Evolutionary conservation across 2,329 filamentous ascomycete genomes (phyloP), one percentile per base, ranked within the genome.

Genomic region (Pseudogymnoascus sp.): DNA sequence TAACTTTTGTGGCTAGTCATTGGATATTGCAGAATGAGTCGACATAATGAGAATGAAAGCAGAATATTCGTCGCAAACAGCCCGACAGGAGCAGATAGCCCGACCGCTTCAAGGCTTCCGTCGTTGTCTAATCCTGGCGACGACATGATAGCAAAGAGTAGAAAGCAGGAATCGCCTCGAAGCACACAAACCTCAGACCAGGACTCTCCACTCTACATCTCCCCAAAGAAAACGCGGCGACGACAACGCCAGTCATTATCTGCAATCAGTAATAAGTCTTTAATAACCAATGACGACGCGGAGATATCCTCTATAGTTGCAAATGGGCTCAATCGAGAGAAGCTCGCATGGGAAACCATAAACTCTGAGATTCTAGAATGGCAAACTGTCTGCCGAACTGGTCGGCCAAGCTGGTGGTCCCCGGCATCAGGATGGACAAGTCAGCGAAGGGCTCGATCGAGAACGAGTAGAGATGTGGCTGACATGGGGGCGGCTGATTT

Each of bases 371-470:
- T 73, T 42, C 66, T 64, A 12, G 71, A 73, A 64, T 73, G 71
- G 71, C 68, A 73, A 42, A 68, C 68, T 44, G 67, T 70, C 18
- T 72, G 70, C 60, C 63, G 65, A 35, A 70, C 69, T 50, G 70
- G 71, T 23, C 63, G 68, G 35, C 71, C 71, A 14, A 72, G 70
- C 62, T 73, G 71, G 69, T 73, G 70, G 70, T 71, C 68, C n/a
- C 67, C 69, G 14, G 67, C 69, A 50, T 66, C 70, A 11, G 71
- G 67, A 11, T 38, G 40, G 28, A 61, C 28, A 33, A 23, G 62
- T 4, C 59, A 33, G 8, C 11, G 31, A 12, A 21, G 38, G n/a
- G n/a, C 5, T 16, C 35, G 33, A 18, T 38, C 42, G 12, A 44
- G 10, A 38, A 63, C 33, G 16, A 31, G 28, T 56, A 38, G 38